Evolutionary conservation across 2,329 filamentous ascomycete species (phyloP), one percentile per base, ranked within the genome.

Genomic region (Trichoderma guizhouense): DNA sequence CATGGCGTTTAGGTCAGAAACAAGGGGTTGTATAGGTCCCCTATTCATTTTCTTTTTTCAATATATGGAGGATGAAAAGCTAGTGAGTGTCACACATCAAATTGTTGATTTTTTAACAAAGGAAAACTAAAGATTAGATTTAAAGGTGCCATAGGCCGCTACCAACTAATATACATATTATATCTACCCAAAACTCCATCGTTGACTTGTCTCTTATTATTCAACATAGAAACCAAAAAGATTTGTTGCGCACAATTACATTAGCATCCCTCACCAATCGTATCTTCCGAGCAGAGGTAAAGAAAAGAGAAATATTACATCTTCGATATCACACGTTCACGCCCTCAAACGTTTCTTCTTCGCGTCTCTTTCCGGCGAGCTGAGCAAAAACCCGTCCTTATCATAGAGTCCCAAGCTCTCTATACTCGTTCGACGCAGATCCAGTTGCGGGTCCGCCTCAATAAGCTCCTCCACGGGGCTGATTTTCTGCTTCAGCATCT

Each of bases 351-450:
- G 43, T n/a, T 62, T 72, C 39, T 63, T 67, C 39, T 70, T 63
- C 8, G 71, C 66, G 18, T 80, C 77, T 72, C 80, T 76, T n/a
- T 81, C 81, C 3, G 83, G 84, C 30, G 83, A 84, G 34, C 78
- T 77, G 72, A 83, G 79, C 71, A 86, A 74, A 65, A 86, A 86
- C 2, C 84, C 85, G 32, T 86, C 83, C 63, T 80, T 76, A 72
- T 86, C 84, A 72, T 86, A 86, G 63, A 85, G 67, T 1, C 82
- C 82, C 34, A 83, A 71, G 39, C 82, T 85, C 24, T 84, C 83
- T 1, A 78, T 76, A 18, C 83, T 83, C 24, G 73, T 74, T 1
- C 78, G 73, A 12, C 69, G 26, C 30, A 74, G 62, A 36, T 74
- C 73, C n/a, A 75, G 72, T 8, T 74, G 71, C 73, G 75, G 75